Conservation (phyloP, 257 asterid genomes). For the Solanum corneliomulleri region DNA sequence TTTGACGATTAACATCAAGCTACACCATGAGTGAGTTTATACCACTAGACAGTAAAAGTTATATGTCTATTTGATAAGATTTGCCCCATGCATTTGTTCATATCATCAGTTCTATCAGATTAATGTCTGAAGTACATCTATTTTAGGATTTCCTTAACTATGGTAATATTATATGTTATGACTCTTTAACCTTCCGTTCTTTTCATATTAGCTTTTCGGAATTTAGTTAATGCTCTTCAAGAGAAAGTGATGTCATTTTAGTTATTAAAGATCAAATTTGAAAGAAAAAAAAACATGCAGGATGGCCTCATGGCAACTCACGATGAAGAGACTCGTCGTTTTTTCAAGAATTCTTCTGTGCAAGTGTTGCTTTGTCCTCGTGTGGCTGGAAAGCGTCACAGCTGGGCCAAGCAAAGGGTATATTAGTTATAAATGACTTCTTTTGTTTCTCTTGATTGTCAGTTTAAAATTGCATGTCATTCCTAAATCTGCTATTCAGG, state of each 20-base stretch:
- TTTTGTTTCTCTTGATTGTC: background rate
- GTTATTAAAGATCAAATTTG: background rate
- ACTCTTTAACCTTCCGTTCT: background rate
- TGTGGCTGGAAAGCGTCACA: slow-evolving; percentile 90
- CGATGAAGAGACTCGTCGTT: slow-evolving; percentile 94
- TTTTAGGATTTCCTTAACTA: background rate
- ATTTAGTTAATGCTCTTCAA: background rate
- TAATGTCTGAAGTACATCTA: background rate
- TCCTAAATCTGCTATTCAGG: slow-evolving; percentile 30
- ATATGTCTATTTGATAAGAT: background rate
- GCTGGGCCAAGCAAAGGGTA: slow-evolving; percentile 94
- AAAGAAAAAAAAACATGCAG: slow-evolving; percentile 12
- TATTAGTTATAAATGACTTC: background rate
- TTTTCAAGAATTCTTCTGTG: slow-evolving; percentile 86
- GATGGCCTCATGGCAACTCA: slow-evolving; percentile 98
- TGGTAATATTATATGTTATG: background rate
- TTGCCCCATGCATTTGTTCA: background rate
- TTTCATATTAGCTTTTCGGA: background rate
- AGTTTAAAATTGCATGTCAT: background rate
- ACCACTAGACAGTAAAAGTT: background rate
- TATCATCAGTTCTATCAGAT: background rate
- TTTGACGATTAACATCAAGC: background rate
- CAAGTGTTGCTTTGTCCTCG: slow-evolving; percentile 96
- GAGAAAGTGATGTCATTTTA: background rate
- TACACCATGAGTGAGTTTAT: background rate